Evolutionary conservation across 805 yeast genomes (phyloP), one percentile per base, ranked within the genome.

Genomic region (Scheffersomyces stipitis): DNA sequence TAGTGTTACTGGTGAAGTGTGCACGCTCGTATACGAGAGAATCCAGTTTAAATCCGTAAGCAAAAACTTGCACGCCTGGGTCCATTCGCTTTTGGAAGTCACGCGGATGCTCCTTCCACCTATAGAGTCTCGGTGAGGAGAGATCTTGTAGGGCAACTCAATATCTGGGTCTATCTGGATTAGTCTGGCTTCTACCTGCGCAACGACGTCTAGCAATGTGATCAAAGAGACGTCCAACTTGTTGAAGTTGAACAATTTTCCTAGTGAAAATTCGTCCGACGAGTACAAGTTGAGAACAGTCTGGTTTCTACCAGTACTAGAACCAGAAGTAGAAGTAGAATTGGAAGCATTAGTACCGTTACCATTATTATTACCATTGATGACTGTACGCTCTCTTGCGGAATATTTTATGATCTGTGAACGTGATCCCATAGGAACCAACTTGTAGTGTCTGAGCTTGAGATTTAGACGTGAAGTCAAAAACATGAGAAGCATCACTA

Each of bases 11-110:
- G 44, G 44, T 14, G 36, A 13, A 3, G 64, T 55, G 35, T 60
- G 63, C 3, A 52, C 68, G 41, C 82, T 73, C 3, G 87, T 78
- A 54, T 81, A 88, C 3, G 90, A 83, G 37, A 90, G 62, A 5
- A 91, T 72, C 96, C 96, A 91, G 53, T 87, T 88, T 20, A 69
- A 41, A 43, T 91, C 79, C 0, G 93, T 86, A 32, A 90, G 63
- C 9, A 91, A 66, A 52, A 80, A 85, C 50, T 85, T 83, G 62
- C 96, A 89, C 1, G 95, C 91, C 17, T 83, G 77, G 0, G 96
- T 87, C 98, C 98, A 90, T 43, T 84, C 87, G 30, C 79, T 78
- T 54, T 82, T 83, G 3, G 86, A 75, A 1, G 86, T 77, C 1
- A 87, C 73, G 31, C 81, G 68, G n/a, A 91, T 82, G 33, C 86